phyloP scores from a whole-genome alignment of 1,284 basidiomycete genomes.

The Flammula alnicola region DNA sequence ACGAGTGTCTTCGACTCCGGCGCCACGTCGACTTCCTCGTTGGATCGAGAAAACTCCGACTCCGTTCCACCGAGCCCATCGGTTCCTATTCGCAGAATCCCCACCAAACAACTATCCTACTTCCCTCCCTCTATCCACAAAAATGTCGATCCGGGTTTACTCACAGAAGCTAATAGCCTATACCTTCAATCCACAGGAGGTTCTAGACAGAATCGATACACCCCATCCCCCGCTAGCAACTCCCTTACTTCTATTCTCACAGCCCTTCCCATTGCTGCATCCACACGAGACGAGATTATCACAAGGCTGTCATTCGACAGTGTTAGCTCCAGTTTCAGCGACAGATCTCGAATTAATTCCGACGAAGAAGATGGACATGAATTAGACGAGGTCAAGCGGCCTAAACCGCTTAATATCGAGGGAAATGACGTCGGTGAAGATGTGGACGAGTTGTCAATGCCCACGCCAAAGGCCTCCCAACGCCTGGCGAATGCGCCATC shows the following conservation, averaged over 20 bases:
- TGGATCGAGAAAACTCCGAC: slow-evolving; percentile 16
- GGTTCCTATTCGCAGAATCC: slow-evolving; percentile 51
- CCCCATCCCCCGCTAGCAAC: slow-evolving; percentile 34
- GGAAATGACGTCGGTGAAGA: slow-evolving; percentile 11
- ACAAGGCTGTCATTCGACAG: slow-evolving; percentile 57
- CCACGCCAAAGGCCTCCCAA: slow-evolving; percentile 23
- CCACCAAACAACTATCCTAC: slow-evolving; percentile 59
- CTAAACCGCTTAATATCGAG: slow-evolving; percentile 4
- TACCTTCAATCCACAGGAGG: slow-evolving; percentile 21
- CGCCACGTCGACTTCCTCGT: slow-evolving; percentile 17
- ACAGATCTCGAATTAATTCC: slow-evolving; percentile 32
- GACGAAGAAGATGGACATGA: slow-evolving; percentile 45
- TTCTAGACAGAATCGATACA: slow-evolving; percentile 30
- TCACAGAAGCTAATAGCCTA: slow-evolving; percentile 17
- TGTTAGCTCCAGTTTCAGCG: slow-evolving; percentile 45
- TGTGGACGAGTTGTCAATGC: slow-evolving; percentile 19
- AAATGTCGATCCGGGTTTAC: slow-evolving; percentile 20
- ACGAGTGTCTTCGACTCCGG: slow-evolving; percentile 15
- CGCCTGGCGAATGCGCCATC: slow-evolving; percentile 8
- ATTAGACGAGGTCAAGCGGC: slow-evolving; percentile 43
- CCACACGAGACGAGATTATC: slow-evolving; percentile 56
- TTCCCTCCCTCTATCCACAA: slow-evolving; percentile 54
- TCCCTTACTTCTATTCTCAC: slow-evolving; percentile 49
- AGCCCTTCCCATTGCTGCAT: slow-evolving; percentile 50
- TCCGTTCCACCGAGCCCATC: slow-evolving; percentile 19